Evolutionary conservation across 768 basidiomycete genomes (phyloP).

Genomic region (Hygrophorus pudorinus): DNA sequence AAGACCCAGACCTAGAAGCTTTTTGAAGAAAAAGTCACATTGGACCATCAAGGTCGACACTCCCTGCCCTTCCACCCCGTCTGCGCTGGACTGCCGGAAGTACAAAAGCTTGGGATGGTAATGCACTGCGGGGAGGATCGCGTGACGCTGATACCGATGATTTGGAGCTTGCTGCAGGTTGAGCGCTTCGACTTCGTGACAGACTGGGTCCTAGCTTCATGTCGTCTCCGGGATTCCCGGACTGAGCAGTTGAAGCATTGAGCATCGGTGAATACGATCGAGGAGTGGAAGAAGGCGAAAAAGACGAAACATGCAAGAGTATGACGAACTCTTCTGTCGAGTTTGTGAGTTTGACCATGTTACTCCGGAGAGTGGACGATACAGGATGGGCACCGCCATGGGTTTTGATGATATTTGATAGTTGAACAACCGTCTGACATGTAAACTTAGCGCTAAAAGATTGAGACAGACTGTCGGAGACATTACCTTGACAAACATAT

Average conservation of each 20-base stretch:
- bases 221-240: constrained; percentile 27
- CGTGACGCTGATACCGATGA: constrained; percentile 21
- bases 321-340: constrained; percentile 84
- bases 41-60: constrained; percentile 8
- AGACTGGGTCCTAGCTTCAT: constrained; percentile 42
- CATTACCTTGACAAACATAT: constrained; percentile 70
- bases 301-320: constrained; percentile 76
- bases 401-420: constrained; percentile 65
- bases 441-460: background rate
- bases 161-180: constrained; percentile 33
- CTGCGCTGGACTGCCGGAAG: constrained; percentile 22
- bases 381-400: constrained; percentile 49
- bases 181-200: constrained; percentile 50
- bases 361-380: constrained; percentile 47
- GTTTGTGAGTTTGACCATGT: constrained; percentile 70
- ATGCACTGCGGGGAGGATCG: constrained; percentile 45
- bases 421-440: constrained; percentile 58
- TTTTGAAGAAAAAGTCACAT: constrained; percentile 4
- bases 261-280: constrained; percentile 56
- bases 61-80: constrained; percentile 5
- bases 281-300: constrained; percentile 46
- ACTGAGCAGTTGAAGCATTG: constrained; percentile 19
- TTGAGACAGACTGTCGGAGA: background rate
- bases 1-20: no score
- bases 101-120: constrained; percentile 39